Evolutionary conservation across 176 grass and related monocot species (phyloP), one percentile per base, ranked within the genome.

Genomic region (Guadua angustifolia): DNA sequence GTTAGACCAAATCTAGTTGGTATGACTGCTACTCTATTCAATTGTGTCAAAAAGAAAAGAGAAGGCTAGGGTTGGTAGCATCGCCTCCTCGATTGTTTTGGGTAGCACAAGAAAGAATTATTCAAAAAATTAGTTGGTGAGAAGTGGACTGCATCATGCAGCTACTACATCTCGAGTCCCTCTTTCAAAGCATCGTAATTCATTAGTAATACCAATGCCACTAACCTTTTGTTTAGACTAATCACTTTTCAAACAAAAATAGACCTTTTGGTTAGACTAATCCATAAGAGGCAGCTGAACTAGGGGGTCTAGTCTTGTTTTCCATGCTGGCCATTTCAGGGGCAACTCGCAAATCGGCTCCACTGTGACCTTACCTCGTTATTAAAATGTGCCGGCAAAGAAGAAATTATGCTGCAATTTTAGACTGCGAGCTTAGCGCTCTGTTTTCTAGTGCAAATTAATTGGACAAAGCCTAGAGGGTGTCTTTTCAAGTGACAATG

Each of bases 281-380:
- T 79, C 67, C 74, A 84, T 1, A 66, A 49, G 75, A 59, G 68
- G 75, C 46, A 81, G 13, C 24, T 14, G 6, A 80, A 81, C 19
- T 3, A 46, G 9, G 60, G 59, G 38, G 4, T 29, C 46, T 10
- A 42, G 67, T 82, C 26, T 42, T 43, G 8, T 12, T 88, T 52
- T 66, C 35, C 25, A 36, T 74, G 59, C 21, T 69, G 78, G 24
- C 5, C 70, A 74, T 87, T 81, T 12, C 36, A 58, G 38, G 46
- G 26, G 49, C 75, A 84, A 79, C 75, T 38, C 13, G 49, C 75
- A 58, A 58, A 88, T 80, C 75, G 26, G 76, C 74, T 38, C 25
- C 59, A 29, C 2, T 21, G 81, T 43, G 35, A 2, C 67, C 21
- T 35, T 65, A 42, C 40, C 1, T 35, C 5, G 60, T 60, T 5